Evolutionary conservation across 2,329 filamentous ascomycete species (phyloP).

Genomic region (Hypomyces perniciosus): DNA sequence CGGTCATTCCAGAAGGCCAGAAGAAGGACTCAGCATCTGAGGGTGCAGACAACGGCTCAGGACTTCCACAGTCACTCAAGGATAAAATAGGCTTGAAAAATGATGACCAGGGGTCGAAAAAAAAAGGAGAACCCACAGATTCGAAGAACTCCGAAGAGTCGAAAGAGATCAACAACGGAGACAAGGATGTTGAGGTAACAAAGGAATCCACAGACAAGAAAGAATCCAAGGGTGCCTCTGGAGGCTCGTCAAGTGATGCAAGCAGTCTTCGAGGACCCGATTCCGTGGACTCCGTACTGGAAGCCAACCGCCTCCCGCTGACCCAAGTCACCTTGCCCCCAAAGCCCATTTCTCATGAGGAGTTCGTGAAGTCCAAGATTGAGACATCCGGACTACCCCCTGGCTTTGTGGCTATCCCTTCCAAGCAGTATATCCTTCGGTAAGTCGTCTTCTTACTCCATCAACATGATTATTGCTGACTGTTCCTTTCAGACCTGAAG

Average conservation of each 20-base stretch:
- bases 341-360: conserved; percentile 45
- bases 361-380: conserved; percentile 46
- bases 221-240: not conserved
- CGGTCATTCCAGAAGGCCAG: conserved; percentile 11
- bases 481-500: conserved; percentile 58
- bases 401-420: conserved; percentile 44
- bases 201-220: not conserved
- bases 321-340: not conserved
- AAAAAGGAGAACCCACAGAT: conserved; percentile 10
- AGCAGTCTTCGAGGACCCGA: not conserved
- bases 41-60: conserved; percentile 22
- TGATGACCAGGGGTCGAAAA: conserved; percentile 4
- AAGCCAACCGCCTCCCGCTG: conserved; percentile 9
- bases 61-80: conserved; percentile 28
- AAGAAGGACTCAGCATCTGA: conserved; percentile 16
- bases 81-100: conserved; percentile 22
- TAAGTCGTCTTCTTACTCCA: conserved; percentile 28
- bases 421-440: conserved; percentile 55
- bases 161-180: too few species aligned
- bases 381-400: conserved; percentile 39
- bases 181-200: not conserved
- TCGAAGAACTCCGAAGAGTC: conserved; percentile 5
- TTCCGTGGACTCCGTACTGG: conserved; percentile 8
- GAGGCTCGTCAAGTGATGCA: not conserved
- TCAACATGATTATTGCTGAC: conserved; percentile 16